Percentiles rank a stretch among this genome's conserved stretches.
Conservation (phyloP, 2,329 filamentous ascomycete genomes). For the Pestalotiopsis sp. region DNA sequence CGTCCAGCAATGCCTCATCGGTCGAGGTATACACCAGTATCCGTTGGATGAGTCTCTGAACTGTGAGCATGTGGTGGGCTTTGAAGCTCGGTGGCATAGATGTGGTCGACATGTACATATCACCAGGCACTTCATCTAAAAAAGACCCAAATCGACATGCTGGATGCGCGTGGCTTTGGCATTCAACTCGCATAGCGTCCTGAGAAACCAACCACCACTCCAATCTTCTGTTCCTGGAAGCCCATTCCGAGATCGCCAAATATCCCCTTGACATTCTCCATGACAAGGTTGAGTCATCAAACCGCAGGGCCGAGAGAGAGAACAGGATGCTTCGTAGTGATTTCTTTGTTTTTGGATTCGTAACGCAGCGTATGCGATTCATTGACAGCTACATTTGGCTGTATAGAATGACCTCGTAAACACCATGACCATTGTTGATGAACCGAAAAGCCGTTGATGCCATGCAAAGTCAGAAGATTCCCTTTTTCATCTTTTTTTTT, state of each 20-base stretch:
- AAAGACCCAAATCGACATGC: neutral
- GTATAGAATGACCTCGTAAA: constrained; percentile 38
- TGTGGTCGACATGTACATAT: neutral
- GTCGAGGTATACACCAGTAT: too few relatives aligned
- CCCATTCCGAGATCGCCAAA: neutral
- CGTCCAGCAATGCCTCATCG: too few relatives aligned
- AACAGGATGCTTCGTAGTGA: neutral
- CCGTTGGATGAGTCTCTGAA: too few relatives aligned
- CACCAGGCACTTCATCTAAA: neutral
- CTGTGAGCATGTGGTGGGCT: too few relatives aligned
- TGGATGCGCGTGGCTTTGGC: neutral
- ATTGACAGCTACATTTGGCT: constrained; percentile 38
- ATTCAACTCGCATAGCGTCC: neutral
- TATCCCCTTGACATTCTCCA: neutral
- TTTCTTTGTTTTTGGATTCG: constrained; percentile 4
- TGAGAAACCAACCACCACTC: neutral
- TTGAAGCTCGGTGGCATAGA: neutral
- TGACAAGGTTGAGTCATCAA: neutral
- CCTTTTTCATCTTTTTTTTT: constrained; percentile 30
- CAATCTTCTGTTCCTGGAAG: neutral
- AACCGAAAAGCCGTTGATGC: constrained; percentile 41
- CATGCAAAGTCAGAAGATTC: constrained; percentile 40
- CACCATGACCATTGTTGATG: constrained; percentile 32
- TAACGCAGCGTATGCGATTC: constrained; percentile 20
- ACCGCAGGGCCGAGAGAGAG: neutral